Percentiles rank a stretch among this genome's conserved stretches.
Conservation (phyloP, 306 rosid species). For the Casuarina equisetifolia region DNA sequence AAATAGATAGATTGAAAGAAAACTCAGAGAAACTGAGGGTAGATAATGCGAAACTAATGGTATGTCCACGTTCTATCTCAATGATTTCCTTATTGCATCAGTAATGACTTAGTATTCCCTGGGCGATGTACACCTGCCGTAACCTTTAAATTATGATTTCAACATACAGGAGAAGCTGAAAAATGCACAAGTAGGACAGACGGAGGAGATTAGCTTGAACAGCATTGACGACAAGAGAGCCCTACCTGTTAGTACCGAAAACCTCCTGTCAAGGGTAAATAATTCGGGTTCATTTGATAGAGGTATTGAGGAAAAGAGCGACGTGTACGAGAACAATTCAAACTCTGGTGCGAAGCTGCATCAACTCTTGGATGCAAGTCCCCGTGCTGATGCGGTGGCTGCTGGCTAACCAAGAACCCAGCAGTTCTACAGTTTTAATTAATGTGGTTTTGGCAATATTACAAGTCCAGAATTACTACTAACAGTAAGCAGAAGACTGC, state of each 20-base stretch:
- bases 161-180: constrained; percentile 69
- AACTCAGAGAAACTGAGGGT: constrained; percentile 65
- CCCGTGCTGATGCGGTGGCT: constrained; percentile 82
- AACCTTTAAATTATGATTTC: constrained; percentile 13
- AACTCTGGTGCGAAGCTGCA: constrained; percentile 79
- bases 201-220: constrained; percentile 50
- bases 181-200: constrained; percentile 50
- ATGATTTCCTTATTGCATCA: not conserved
- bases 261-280: constrained; percentile 69
- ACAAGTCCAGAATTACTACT: constrained; percentile 85
- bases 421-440: constrained; percentile 35
- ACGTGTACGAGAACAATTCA: constrained; percentile 58
- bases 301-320: constrained; percentile 55
- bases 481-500: constrained; percentile 52
- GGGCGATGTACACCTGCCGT: constrained; percentile 5
- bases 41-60: constrained; percentile 74
- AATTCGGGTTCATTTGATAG: constrained; percentile 55
- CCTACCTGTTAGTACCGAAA: constrained; percentile 65
- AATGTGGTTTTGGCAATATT: constrained; percentile 94
- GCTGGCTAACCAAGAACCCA: constrained; percentile 60
- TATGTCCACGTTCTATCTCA: constrained; percentile 27
- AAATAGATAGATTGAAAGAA: constrained; percentile 57
- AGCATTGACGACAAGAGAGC: constrained; percentile 50
- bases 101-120: not conserved
- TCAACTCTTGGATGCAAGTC: constrained; percentile 79